Base-by-base conservation (phyloP, 495 filamentous ascomycete species). In the Cladorrhinum samala region DNA sequence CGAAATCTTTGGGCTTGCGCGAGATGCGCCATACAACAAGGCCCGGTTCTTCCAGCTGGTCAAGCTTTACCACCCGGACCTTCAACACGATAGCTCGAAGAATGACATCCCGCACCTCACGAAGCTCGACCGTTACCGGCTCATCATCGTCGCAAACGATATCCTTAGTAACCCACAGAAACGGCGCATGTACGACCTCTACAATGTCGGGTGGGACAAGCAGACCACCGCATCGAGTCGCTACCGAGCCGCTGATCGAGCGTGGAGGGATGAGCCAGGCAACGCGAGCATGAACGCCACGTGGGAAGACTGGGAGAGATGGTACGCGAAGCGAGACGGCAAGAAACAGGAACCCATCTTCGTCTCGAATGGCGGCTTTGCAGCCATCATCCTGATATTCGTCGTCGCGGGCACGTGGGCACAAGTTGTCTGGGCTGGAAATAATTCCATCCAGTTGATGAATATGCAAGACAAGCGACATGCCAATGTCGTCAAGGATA, bases 281-380 rank as follows among this genome's bases (percentile, higher is more conserved):
- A 82, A 78, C 17, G 83, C 92, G 19, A 83, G 81, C 62, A 73
- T 76, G 53, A 96, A 96, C 63, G 94, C 89, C 11, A 98, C 92
- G 0, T 98, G 93, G 93, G 93, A 98, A 63, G 94, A 98, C 65
- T 98, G 94, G 93, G 91, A 98, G 71, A 77, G 77, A 38, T 98
- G 88, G 86, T 81, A 89, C 59, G 72, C 81, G 19, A 73, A 81
- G 30, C 64, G 63, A 24, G 67, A 74, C 38, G 74, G 77, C 39
- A 68, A 62, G 36, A 70, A 78, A 39, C 80, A 84, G 43, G 68
- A 80, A 44, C 78, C 85, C n/a, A 64, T 85, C 36, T 86, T 79
- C 60, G 73, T 86, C 53, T 86, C 85, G 30, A 93, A 95, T 58
- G 73, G 78, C 16, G 78, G 78, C n/a, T 96, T 98, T 61, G 68